Base-by-base conservation (phyloP, 257 asterid genomes). In the Lavandula angustifolia region DNA sequence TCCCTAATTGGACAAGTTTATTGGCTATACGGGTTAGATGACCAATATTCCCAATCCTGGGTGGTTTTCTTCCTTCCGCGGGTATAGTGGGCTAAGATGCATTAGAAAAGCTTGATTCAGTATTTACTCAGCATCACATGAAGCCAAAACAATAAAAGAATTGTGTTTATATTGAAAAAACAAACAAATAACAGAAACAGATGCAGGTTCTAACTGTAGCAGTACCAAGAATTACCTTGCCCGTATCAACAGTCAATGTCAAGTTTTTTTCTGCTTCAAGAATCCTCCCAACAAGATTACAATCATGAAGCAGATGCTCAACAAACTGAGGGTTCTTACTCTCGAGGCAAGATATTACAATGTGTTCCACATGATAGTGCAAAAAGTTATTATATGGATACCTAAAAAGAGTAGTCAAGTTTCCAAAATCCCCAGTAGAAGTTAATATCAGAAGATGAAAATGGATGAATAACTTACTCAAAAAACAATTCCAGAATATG, bases 21-120 rank as follows among this genome's bases (percentile, higher is more conserved):
- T 87, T 87, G 70, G 96, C 87, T 62, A 90, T 82, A 64, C 92
- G 97, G 37, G 96, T 87, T 60, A 87, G 51, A 60, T 90, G 96
- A 69, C 97, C 97, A 69, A 87, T 82, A 79, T 87, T 90, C 46
- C 96, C 97, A 64, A 84, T 78, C 76, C 97, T 87, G 41, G 96
- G 95, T 46, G 90, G 80, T 62, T 75, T 52, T 78, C 75, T 87
- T 69, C 88, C 91, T 74, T 82, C 89, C 14, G 77, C 80, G n/a
- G 95, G 72, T 64, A 73, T 72, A 10, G 96, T 82, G 60, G 86
- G 91, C 96, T 90, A 84, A 76, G 51, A 71, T 42, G 12, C 42
- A 62, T 67, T 53, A 55, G 37, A 60, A 32, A 33, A 71, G 43
- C 29, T 22, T 32, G 38, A 57, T 66, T 18, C 14, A 48, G 17